Base-by-base conservation (phyloP, 108 stramenopile species). In the Nitzschia inconspicua region DNA sequence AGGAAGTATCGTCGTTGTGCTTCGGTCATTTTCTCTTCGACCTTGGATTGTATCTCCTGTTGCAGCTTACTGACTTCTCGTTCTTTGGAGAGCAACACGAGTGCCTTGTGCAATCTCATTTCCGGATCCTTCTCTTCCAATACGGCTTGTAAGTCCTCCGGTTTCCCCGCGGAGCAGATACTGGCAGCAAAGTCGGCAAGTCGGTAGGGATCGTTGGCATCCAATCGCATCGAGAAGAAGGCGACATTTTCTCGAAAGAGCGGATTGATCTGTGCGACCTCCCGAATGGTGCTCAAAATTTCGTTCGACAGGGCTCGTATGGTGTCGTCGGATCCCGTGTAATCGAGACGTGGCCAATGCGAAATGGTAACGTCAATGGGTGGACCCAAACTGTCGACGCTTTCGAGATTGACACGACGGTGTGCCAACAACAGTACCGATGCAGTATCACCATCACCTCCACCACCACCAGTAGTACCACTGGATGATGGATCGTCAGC, bases 271-370 rank as follows among this genome's bases (percentile, higher is more conserved):
- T 95, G 89, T 9, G 96, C 93, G 25, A 99, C 81, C 59, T 97
- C 96, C 27, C 96, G 87, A 60, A 97, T 89, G 24, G 94, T 89
- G 42, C 77, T 78, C 34, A 99, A 55, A 18, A 99, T 88, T 77
- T 99, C 98, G 60, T 99, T 97, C 53, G 79, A 78, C 32, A 97
- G 79, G 6, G 98, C 98, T 8, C 87, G 84, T 30, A 99, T 95
- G 11, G 86, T 90, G 53, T 92, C 91, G 49, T 83, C 75, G 2
- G 85, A 61, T 46, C 77, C 83, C 13, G 70, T 53, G 51, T 88
- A 91, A 34, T 74, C 80, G 14, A 88, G 62, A 39, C 88, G 73
- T 9, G 82, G 81, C 96, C 94, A 96, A 63, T 98, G 97, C 2
- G 76, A 80, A 6, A 95, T 92, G 1, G 84, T 85, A 2, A 88